Base-by-base conservation (phyloP, 495 filamentous ascomycete genomes). In the Xylaria scruposa region DNA sequence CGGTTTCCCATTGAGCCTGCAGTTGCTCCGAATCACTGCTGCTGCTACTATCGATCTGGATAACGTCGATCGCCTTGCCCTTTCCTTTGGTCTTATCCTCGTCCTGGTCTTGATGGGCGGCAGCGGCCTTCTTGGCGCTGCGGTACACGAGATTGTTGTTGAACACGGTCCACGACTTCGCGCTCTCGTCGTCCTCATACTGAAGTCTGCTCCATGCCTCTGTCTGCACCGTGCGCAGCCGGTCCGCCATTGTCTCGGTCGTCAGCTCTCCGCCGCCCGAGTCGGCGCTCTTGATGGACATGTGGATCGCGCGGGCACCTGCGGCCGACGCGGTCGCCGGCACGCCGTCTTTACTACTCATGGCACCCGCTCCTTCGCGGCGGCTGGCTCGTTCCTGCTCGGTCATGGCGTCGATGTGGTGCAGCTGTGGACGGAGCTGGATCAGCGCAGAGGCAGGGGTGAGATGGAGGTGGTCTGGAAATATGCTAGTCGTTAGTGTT, bases 281-380 rank as follows among this genome's bases (percentile, higher is more conserved):
- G 54, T 81, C 81, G 19, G 82, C 78, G 70, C 76, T 82, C 67
- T 86, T 86, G 71, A 86, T 84, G 19, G 84, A 83, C 85, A 86
- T 86, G 77, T 85, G 84, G 75, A 86, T 86, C 8, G 85, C 85
- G 56, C 83, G 81, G 9, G 73, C 73, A 1, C 70, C 65, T 26
- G 70, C 67, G 54, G 40, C 59, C 33, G 58, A 65, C 59, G 53
- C 67, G 59, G 56, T 70, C 19, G 47, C 72, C 5, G 53, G 64
- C 54, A 70, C 60, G 4, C 44, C 69, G 29, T 68, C 66, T 61
- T 63, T 68, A 6, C 67, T 26, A 59, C 64, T 51, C 1, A 68
- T 38, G 3, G 73, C 68, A 0, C 70, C 64, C 26, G 68, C 73
- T 26, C 73, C 73, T n/a, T 73, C 73, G 60, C 74, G 76, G 6